Evolutionary conservation across 352 stramenopile genomes (phyloP), one percentile per base, ranked within the genome.

Genomic region (Phytophthora syringae): DNA sequence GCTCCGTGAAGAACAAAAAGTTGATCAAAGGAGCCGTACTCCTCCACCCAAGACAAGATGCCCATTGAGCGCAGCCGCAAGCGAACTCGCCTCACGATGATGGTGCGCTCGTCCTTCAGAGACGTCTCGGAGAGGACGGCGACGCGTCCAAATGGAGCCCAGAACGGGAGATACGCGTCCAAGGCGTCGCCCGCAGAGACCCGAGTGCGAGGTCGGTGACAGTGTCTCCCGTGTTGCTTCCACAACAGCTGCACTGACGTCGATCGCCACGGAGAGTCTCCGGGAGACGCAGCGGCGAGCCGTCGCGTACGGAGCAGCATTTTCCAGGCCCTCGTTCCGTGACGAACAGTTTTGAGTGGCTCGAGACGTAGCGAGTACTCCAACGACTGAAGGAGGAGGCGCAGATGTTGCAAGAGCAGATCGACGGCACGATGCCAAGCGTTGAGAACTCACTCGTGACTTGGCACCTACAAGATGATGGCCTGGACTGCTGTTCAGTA

Each of bases 361-460:
- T 22, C 15, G 20, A 70, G 64, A 18, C 77, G 75, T 15, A 53
- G 48, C 6, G 69, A 86, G 59, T 51, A 56, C 69, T 84, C 51
- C 25, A 30, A 24, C 73, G 62, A 11, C 58, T 84, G 18, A 73
- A 72, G 15, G 52, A 61, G 7, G 52, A 75, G n/a, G 70, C 74
- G 24, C 39, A 56, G 45, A 37, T 42, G 6, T 54, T 86, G 5
- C 54, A 86, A 51, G 47, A 55, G 10, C 64, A 81, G 45, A 64
- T 84, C 20, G 67, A 84, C 40, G 54, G 66, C 49, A 82, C 75
- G 16, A 68, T 59, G 27, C 72, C 67, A 37, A 76, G 52, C 24
- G 55, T 86, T 13, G 66, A 72, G 52, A 67, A 18, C 64, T 83
- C 47, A 71, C 65, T 22, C 53, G 47, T 16, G 60, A 73, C 3